Base-by-base conservation (phyloP, 2,329 filamentous ascomycete genomes). In the Byssothecium circinans region DNA sequence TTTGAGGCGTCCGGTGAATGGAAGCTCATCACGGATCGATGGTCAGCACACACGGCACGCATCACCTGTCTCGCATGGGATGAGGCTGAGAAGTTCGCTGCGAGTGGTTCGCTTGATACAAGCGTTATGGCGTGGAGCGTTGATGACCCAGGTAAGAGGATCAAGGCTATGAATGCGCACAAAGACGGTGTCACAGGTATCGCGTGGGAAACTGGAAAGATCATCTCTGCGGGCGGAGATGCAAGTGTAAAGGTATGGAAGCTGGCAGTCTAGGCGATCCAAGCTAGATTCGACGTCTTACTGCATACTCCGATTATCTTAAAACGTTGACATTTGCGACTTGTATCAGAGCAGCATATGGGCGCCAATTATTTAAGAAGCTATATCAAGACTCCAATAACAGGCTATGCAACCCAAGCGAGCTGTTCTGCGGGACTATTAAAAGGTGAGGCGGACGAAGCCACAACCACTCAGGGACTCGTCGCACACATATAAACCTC, bases 141-240 rank as follows among this genome's bases (percentile, higher is more conserved):
- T 46, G 75, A 78, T 35, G 88, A 89, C 67, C 92, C 92, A 0
- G 91, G 89, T 2, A 88, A 88, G 71, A 82, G 92, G 58, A 82
- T 95, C 58, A 92, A 94, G 76, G 86, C 85, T 12, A 74, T 84
- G 18, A 95, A 96, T 65, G 91, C 92, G 41, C 94, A 99, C 75
- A 96, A 96, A 75, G 94, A 97, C 65, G 94, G 94, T 8, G 91
- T 97, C 15, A 90, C 87, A 58, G 92, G 89, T 14, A 87, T 97
- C 14, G 81, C 81, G 11, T 99, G 92, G 91, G 79, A 89, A 78
- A 58, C 48, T 72, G 57, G 54, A 6, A 89, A 82, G 73, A 79
- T 97, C 41, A 84, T 88, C 8, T 95, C 87, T 58, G 83, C 84
- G 4, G 94, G 94, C 37, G 88, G 86, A 10, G 94, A 99, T 79